These are phyloP conservation scores for Dacryopinax spathularia DNA, from an alignment of 768 basidiomycete species.

Conservation along the genomic window DNA sequence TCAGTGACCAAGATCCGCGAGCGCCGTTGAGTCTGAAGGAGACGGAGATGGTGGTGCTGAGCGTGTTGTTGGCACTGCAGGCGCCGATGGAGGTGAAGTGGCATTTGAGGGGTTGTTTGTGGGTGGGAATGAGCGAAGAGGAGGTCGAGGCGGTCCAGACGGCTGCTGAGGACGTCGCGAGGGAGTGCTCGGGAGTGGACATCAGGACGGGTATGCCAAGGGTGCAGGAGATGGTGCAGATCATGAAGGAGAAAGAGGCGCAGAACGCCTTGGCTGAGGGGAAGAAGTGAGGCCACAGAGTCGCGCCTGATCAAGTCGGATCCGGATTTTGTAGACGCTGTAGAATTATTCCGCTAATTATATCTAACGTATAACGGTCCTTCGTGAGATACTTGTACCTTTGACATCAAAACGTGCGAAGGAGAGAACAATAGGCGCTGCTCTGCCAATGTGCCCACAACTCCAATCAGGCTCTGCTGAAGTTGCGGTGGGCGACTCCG, in stretches of 20 bases:
- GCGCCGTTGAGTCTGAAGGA: not conserved
- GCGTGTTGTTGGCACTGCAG: not conserved
- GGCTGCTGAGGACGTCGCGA: not conserved
- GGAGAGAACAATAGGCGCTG: too few species aligned
- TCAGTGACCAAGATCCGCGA: not conserved
- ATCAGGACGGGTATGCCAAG: constrained; percentile 4
- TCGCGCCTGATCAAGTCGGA: too few species aligned
- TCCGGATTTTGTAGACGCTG: too few species aligned
- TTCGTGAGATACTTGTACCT: too few species aligned
- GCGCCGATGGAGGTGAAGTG: not conserved
- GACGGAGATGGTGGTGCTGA: constrained; percentile 6
- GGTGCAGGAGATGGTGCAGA: not conserved
- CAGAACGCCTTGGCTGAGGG: not conserved
- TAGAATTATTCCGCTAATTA: too few species aligned
- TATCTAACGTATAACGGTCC: too few species aligned
- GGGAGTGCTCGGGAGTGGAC: not conserved
- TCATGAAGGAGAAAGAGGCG: not conserved
- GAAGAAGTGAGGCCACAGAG: not conserved
- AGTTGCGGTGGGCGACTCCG: too few species aligned
- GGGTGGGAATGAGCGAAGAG: not conserved
- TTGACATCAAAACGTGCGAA: too few species aligned
- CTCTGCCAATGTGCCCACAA: too few species aligned
- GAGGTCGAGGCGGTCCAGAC: constrained; percentile 5
- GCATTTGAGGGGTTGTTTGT: constrained; percentile 3
- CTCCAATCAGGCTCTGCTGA: too few species aligned